Conservation (phyloP, 2,329 filamentous ascomycete genomes). For the Amesomyces nigricolor region DNA sequence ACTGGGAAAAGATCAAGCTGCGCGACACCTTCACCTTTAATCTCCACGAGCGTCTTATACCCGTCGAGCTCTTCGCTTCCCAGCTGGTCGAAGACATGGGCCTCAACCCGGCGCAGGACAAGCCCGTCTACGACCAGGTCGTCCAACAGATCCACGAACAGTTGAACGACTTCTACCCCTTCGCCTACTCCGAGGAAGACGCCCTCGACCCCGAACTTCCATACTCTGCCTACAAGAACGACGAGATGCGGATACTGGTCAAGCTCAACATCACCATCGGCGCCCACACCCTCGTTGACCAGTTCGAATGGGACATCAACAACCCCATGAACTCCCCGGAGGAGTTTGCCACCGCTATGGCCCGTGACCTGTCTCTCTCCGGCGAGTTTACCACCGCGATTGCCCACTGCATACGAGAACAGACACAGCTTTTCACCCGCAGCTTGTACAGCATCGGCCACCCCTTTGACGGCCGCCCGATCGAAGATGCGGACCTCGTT, state of each 20-base stretch:
- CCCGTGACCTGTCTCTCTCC: constrained; percentile 79
- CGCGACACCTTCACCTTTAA: constrained; percentile 99
- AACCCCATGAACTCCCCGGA: constrained; percentile 90
- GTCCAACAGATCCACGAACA: constrained; percentile 76
- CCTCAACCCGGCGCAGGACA: constrained; percentile 62
- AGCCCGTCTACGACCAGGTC: constrained; percentile 57
- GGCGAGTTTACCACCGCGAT: constrained; percentile 97
- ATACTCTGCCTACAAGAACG: constrained; percentile 94
- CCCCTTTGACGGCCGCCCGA: constrained; percentile 86
- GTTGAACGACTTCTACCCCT: constrained; percentile 87
- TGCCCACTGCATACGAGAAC: constrained; percentile 94
- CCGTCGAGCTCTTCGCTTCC: constrained; percentile 75
- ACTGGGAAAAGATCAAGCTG: constrained; percentile 91
- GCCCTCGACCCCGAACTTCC: constrained; percentile 83
- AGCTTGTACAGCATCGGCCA: constrained; percentile 91
- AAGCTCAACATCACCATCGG: constrained; percentile 98
- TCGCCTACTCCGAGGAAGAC: constrained; percentile 84
- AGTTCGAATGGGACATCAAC: constrained; percentile 99
- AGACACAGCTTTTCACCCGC: constrained; percentile 88
- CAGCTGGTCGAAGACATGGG: constrained; percentile 91
- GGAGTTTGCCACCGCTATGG: constrained; percentile 87
- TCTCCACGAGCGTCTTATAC: constrained; percentile 79
- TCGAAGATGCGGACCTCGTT: constrained; percentile 87
- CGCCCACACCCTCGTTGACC: constrained; percentile 86
- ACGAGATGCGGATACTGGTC: constrained; percentile 94